Evolutionary conservation across 169 alveolate genomes (phyloP).

Genomic region (Theileria equi): DNA sequence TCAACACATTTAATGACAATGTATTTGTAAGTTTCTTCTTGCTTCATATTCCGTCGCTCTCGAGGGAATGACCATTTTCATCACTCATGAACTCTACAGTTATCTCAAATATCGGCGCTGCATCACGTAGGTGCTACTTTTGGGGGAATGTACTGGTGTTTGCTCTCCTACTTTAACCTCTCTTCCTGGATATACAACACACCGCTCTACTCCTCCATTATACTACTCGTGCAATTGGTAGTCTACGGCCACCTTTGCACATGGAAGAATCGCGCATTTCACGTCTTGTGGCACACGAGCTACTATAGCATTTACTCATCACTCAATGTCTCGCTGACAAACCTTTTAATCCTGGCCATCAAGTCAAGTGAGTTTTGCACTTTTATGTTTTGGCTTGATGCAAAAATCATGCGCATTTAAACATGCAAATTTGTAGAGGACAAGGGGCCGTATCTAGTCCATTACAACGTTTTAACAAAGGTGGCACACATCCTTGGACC

Average conservation of each 20-base stretch:
- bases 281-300: conserved; percentile 39
- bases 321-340: conserved; percentile 8
- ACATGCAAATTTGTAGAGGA: conserved; percentile 1
- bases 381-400: not conserved
- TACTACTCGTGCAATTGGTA: conserved; percentile 11
- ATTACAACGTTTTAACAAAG: conserved; percentile 4
- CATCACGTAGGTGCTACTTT: conserved; percentile 56
- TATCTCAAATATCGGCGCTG: conserved; percentile 37
- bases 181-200: conserved; percentile 11
- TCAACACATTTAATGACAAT: conserved; percentile 24
- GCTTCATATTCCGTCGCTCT: too few species aligned
- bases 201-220: conserved; percentile 28
- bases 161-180: conserved; percentile 28
- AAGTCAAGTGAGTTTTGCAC: not conserved
- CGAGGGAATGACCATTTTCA: too few species aligned
- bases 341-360: conserved; percentile 5
- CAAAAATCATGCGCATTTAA: not conserved
- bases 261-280: conserved; percentile 13
- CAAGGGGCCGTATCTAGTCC: conserved; percentile 7
- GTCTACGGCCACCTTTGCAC: conserved; percentile 10
- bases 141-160: conserved; percentile 47
- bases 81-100: not conserved
- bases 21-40: conserved; percentile 51
- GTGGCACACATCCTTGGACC: conserved; percentile 22
- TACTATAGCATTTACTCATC: conserved; percentile 42